Evolutionary conservation across 2,329 filamentous ascomycete genomes (phyloP), one percentile per base, ranked within the genome.

Genomic region (Ophiosphaerella korrae): DNA sequence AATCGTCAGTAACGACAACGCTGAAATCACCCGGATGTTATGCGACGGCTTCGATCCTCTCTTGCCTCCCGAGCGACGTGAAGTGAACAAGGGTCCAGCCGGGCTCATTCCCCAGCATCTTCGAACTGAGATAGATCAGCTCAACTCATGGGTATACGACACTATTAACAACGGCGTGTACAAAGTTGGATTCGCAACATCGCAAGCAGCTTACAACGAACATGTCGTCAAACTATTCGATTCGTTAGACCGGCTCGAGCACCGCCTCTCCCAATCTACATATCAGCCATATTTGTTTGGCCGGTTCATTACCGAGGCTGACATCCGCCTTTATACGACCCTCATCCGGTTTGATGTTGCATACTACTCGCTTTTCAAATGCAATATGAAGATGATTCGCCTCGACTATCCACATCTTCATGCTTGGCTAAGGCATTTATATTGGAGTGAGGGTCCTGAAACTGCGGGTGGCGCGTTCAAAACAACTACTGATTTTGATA

Each of bases 341-440:
- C 84, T 89, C 23, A 74, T 85, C 16, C 84, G 73, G 14, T 88
- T 87, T 68, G 78, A 81, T 53, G 61, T 73, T 2, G 78, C 77
- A 8, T 81, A 81, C 55, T 78, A 80, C 7, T 71, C 78, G 55
- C 73, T 86, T 62, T 87, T 87, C 76, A 87, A 86, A 73, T 93
- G 89, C 77, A 96, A 96, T 76, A 76, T 95, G 56, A 84, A 87
- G 32, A 90, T 95, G 76, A 92, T 96, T 66, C 83, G 92, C 38
- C 86, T 84, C 8, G 91, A 91, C 7, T 97, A 94, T 71, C 92
- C 92, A 24, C 80, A 80, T 37, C 77, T 96, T 51, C 90, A 96
- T 77, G 78, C 76, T 48, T 96, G 92, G 91, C 75, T 96, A 76
- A 82, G 89, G 51, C 81, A 85, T 62, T 77, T 96, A 57, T 97